These are phyloP conservation scores for Fusarium metavorans DNA, from an alignment of 2,329 filamentous ascomycete genomes.

Conservation along the genomic window DNA sequence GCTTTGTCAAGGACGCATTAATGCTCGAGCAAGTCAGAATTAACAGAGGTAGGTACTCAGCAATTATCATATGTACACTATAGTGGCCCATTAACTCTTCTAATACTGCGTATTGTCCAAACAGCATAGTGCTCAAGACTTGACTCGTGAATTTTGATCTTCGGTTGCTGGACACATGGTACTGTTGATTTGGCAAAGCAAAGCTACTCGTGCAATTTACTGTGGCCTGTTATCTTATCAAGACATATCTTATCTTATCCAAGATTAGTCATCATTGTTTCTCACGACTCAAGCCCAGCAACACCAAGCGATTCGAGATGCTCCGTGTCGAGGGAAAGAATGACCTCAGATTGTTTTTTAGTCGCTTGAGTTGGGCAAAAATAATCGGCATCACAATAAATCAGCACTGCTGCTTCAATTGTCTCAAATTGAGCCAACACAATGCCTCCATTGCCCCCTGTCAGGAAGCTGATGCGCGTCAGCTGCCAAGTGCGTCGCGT, in stretches of 20 bases:
- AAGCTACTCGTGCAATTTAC: not conserved
- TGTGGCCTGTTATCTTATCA: not conserved
- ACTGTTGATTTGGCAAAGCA: too few species aligned
- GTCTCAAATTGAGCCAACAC: not conserved
- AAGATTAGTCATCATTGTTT: not conserved
- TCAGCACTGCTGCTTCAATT: not conserved
- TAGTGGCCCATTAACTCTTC: not conserved
- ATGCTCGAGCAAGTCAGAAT: not conserved
- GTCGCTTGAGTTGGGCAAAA: not conserved
- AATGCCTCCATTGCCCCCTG: not conserved
- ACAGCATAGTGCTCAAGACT: not conserved
- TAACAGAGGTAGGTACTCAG: not conserved
- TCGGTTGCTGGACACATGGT: not conserved
- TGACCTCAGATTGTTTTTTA: too few species aligned
- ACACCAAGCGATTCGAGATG: not conserved
- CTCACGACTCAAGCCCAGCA: not conserved
- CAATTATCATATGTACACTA: not conserved
- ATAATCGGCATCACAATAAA: not conserved
- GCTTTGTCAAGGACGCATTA: too few species aligned
- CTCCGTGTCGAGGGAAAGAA: not conserved
- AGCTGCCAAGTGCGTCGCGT: not conserved
- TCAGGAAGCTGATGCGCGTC: not conserved
- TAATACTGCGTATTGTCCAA: not conserved
- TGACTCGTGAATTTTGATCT: not conserved
- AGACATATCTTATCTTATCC: not conserved